These are phyloP conservation scores for Globomyces pollinis-pini DNA, from an alignment of 192 early-diverging fungal genomes.

Conservation along the genomic window DNA sequence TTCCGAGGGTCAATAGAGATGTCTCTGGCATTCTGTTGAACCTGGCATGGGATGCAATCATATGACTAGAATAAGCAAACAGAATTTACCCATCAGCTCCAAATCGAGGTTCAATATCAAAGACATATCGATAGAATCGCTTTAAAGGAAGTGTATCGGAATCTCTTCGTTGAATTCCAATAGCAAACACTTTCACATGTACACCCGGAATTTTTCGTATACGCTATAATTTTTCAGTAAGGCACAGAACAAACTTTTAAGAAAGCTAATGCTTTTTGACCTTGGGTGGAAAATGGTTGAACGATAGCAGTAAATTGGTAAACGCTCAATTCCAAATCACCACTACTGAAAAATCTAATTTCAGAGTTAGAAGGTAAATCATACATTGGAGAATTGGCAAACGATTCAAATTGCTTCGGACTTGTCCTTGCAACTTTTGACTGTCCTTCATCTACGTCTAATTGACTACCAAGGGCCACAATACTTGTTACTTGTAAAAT, in stretches of 20 bases:
- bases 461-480: no score
- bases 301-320: conserved; percentile 43
- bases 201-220: background rate
- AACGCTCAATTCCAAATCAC: background rate
- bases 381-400: background rate
- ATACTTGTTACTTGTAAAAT: no score
- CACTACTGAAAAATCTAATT: background rate
- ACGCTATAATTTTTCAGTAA: no score
- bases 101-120: conserved; percentile 56
- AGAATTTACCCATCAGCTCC: conserved; percentile 26
- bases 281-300: conserved; percentile 69
- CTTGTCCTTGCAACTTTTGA: no score
- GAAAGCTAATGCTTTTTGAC: conserved; percentile 72
- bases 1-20: conserved; percentile 75
- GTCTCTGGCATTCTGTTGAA: conserved; percentile 71
- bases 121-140: conserved; percentile 86
- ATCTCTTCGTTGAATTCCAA: background rate
- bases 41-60: conserved; percentile 44
- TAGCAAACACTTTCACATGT: background rate
- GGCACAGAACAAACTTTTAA: conserved; percentile 42
- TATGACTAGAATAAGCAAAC: conserved; percentile 13
- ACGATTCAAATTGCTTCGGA: no score
- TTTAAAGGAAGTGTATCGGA: conserved; percentile 68
- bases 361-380: background rate
- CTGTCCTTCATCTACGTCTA: no score